Percentiles rank a stretch among this genome's conserved stretches.
phyloP scores from a whole-genome alignment of 2,329 filamentous ascomycete genomes.

The Fonsecaea monophora region DNA sequence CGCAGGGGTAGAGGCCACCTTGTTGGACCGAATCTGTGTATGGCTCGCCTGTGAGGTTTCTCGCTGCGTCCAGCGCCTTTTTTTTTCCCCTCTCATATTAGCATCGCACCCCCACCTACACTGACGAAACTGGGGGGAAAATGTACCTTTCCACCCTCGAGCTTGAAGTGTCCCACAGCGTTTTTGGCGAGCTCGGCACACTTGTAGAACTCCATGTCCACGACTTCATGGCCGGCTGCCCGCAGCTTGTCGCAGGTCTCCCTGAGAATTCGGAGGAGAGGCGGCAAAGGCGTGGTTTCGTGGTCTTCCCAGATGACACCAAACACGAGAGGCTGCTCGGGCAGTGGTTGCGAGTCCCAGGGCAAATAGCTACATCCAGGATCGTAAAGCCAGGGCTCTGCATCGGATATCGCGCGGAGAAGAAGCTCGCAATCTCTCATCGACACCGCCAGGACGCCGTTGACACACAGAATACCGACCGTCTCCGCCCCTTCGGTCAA shows the following conservation, averaged over 20 bases:
- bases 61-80: conserved; percentile 27
- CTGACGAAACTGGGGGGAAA: not conserved
- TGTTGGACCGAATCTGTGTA: not conserved
- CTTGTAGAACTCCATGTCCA: conserved; percentile 30
- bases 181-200: conserved; percentile 54
- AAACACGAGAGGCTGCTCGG: conserved; percentile 14
- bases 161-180: conserved; percentile 59
- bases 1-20: conserved; percentile 30
- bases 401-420: not conserved
- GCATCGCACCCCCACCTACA: conserved; percentile 59
- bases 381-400: conserved; percentile 4
- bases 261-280: conserved; percentile 28
- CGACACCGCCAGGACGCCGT: not conserved
- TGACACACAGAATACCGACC: not conserved
- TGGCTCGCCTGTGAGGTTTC: not conserved
- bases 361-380: conserved; percentile 40
- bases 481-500: not conserved
- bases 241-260: conserved; percentile 45
- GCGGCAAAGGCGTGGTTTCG: conserved; percentile 26
- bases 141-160: conserved; percentile 59
- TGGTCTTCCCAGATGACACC: conserved; percentile 33
- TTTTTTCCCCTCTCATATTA: conserved; percentile 53
- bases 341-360: conserved; percentile 49
- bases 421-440: conserved; percentile 5
- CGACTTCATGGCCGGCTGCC: conserved; percentile 60